phyloP scores from a whole-genome alignment of 2,329 filamentous ascomycete genomes.

The Xylaria sp. region DNA sequence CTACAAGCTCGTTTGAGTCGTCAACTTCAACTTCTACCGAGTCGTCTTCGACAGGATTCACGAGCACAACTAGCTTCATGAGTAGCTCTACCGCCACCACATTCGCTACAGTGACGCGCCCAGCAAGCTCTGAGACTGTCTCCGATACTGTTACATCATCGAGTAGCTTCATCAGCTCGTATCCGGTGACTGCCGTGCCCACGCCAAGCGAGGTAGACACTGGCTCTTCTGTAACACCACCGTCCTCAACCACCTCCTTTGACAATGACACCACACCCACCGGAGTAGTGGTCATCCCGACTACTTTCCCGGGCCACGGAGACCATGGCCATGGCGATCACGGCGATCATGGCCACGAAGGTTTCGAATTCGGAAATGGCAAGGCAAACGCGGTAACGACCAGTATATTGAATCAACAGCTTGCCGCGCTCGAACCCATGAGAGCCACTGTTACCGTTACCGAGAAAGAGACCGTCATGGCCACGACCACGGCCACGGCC shows the following conservation, averaged over 20 bases:
- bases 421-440: neutral
- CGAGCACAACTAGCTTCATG: neutral
- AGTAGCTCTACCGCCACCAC: conserved; percentile 9
- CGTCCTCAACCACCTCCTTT: conserved; percentile 3
- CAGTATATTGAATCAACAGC: neutral
- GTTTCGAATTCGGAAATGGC: neutral
- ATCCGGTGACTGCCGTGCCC: neutral
- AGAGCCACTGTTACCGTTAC: conserved; percentile 16
- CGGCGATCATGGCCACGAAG: neutral
- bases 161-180: neutral
- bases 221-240: neutral
- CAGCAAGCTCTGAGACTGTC: conserved; percentile 10
- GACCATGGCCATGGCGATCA: neutral
- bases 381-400: neutral
- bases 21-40: conserved; percentile 5
- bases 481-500: conserved; percentile 7
- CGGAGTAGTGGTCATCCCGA: conserved; percentile 15
- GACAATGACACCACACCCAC: conserved; percentile 9
- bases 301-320: neutral
- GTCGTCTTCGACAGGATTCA: conserved; percentile 2
- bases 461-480: conserved; percentile 10
- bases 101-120: conserved; percentile 13
- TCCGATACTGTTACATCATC: conserved; percentile 9
- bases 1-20: conserved; percentile 1
- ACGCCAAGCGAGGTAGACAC: neutral